Evolutionary conservation across 2,329 filamentous ascomycete species (phyloP), one percentile per base, ranked within the genome.

Genomic region (Thielaviopsis euricoi): DNA sequence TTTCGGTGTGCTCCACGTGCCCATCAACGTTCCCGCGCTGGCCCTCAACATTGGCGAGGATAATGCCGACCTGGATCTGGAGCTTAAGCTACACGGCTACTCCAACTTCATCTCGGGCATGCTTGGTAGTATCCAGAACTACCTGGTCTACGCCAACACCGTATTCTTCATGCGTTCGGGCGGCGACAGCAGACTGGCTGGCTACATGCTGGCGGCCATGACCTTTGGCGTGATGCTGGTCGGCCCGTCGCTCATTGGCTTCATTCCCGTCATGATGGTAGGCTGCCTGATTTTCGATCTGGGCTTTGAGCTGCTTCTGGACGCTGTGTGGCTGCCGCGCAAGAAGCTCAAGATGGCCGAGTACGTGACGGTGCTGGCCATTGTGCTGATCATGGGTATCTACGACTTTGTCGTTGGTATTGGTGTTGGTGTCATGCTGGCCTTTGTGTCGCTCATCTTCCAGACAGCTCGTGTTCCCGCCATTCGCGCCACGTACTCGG

Each of bases 331-430:
- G 74, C 81, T 87, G 59, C 94, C 93, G 0, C 87, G 88, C 68
- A 89, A 89, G 62, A 95, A 93, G 70, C 75, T 97, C 43, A 88
- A 94, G 67, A 73, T 79, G 56, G 80, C 91, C 13, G 93, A 98
- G 67, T 98, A 95, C 68, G 68, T 93, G 37, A 98, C 93, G 6
- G 87, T 95, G 52, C 73, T 95, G 58, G 82, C 83, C 43, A 97
- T 97, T 63, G 89, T 96, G 1, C 73, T 96, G 21, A 88, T 95
- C 46, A 98, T 98, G 93, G 93, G 93, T 1, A 82, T 89, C 10
- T 91, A 95, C 71, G 93, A 98, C 70, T 98, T 98, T 67, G 93
- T 98, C 3, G 82, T 89, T 26, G 93, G 93, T 21, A 96, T 98
- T 51, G 83, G 93, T 12, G 80, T 95, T 29, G 93, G 93, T 4